Percentiles rank a stretch among this genome's conserved stretches.
Evolutionary conservation across 108 stramenopile species (phyloP).

Genomic region (Aurantiochytrium sp.): DNA sequence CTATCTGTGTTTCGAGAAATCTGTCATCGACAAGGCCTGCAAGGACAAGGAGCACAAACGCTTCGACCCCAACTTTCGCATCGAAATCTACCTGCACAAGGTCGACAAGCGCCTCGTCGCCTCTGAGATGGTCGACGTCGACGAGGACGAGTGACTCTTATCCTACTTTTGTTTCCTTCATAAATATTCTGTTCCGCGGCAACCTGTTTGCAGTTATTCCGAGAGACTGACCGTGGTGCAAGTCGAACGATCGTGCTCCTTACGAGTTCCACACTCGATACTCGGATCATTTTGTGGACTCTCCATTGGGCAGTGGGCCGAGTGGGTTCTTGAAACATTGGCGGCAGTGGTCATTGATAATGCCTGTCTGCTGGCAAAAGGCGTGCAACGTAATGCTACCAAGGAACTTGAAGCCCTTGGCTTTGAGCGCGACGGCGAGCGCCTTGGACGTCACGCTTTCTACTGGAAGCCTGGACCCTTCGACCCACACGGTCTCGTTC

Average conservation of each 20-base stretch:
- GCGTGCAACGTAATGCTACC: conserved; percentile 16
- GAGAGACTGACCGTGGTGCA: no score
- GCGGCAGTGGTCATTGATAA: conserved; percentile 25
- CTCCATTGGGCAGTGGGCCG: no score
- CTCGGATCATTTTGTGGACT: no score
- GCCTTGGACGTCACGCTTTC: background rate
- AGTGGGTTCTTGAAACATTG: conserved; percentile 20
- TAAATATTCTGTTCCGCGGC: no score
- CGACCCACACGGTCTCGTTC: background rate
- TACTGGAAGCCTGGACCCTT: background rate
- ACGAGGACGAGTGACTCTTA: background rate
- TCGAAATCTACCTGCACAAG: conserved; percentile 38
- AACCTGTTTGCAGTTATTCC: no score
- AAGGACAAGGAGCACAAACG: conserved; percentile 44
- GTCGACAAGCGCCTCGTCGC: conserved; percentile 30
- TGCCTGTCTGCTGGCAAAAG: background rate
- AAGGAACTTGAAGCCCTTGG: conserved; percentile 13
- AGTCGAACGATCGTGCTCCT: no score
- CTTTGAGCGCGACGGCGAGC: background rate
- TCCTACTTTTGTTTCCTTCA: background rate
- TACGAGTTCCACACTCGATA: no score
- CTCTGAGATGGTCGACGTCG: background rate
- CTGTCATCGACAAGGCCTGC: conserved; percentile 45
- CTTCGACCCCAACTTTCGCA: conserved; percentile 42
- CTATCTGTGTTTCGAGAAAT: conserved; percentile 35